Conservation (phyloP, 202 grass and related monocot species). For the Carex arenaria region DNA sequence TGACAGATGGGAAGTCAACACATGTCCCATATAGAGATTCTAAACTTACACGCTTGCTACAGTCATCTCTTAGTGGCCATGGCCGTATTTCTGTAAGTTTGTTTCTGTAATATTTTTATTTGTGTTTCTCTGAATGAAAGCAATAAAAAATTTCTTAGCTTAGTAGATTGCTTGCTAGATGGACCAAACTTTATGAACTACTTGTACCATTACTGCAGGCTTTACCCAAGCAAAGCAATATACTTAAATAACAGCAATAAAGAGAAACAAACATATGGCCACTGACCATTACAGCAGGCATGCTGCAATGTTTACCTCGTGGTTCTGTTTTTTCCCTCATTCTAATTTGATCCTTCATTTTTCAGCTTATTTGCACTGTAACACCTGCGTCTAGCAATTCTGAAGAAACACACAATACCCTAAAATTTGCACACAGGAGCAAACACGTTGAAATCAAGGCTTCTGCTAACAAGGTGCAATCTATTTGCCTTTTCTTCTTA, state of each 20-base stretch:
- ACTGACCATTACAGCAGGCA: not conserved
- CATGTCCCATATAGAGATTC: slow-evolving; percentile 98
- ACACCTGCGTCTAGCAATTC: slow-evolving; percentile 94
- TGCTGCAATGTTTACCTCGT: not conserved
- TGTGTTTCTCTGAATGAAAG: not conserved
- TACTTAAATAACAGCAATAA: not conserved
- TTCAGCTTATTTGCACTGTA: slow-evolving; percentile 97
- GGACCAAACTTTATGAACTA: not conserved
- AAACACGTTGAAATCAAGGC: slow-evolving; percentile 96
- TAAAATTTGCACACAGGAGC: slow-evolving; percentile 98
- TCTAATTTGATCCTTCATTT: slow-evolving; percentile 11
- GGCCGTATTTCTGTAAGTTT: slow-evolving; percentile 92
- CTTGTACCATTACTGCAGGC: not conserved
- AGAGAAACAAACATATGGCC: not conserved
- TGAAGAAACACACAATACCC: slow-evolving; percentile 95
- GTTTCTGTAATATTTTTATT: slow-evolving; percentile 3
- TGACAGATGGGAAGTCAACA: slow-evolving; percentile 93
- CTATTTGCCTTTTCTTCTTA: not conserved
- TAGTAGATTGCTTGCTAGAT: not conserved
- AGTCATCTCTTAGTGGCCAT: slow-evolving; percentile 89
- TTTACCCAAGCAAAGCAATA: not conserved
- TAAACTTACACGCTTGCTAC: slow-evolving; percentile 95
- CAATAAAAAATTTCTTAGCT: not conserved
- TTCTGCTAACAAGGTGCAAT: slow-evolving; percentile 89
- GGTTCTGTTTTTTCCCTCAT: slow-evolving; percentile 22